Percentiles rank a stretch among this genome's conserved stretches.
Evolutionary conservation across 352 stramenopile species (phyloP).

Genomic region (Albugo laibachii): DNA sequence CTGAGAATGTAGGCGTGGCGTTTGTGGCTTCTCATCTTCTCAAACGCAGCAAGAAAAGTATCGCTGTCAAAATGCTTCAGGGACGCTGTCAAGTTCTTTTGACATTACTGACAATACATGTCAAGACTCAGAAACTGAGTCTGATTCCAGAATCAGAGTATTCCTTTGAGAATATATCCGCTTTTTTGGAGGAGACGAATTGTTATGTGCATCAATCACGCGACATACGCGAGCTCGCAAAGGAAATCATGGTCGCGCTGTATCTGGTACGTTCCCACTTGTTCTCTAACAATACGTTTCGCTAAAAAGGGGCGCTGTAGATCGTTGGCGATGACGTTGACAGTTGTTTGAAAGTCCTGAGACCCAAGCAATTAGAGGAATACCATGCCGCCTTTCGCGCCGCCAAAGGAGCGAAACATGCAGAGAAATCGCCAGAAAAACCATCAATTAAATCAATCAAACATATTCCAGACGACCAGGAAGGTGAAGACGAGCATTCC

Average conservation of each 20-base stretch:
- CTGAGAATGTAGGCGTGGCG: slow-evolving; percentile 42
- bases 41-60: slow-evolving; percentile 53
- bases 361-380: slow-evolving; percentile 82
- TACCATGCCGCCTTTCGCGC: slow-evolving; percentile 67
- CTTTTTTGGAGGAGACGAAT: slow-evolving; percentile 64
- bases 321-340: slow-evolving; percentile 46
- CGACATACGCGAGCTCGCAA: slow-evolving; percentile 76
- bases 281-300: not conserved
- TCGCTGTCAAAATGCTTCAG: slow-evolving; percentile 47
- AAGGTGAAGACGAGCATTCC: slow-evolving; percentile 19
- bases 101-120: slow-evolving; percentile 14
- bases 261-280: slow-evolving; percentile 18
- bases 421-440: slow-evolving; percentile 1
- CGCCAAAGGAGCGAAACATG: not conserved
- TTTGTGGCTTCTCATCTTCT: slow-evolving; percentile 39
- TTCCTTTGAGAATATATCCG: slow-evolving; percentile 31
- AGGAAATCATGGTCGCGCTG: slow-evolving; percentile 67
- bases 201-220: slow-evolving; percentile 73
- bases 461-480: slow-evolving; percentile 18
- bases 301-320: not conserved
- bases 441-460: slow-evolving; percentile 5
- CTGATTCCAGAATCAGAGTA: slow-evolving; percentile 24
- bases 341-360: slow-evolving; percentile 51
- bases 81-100: slow-evolving; percentile 41
- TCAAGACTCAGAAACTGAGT: slow-evolving; percentile 16